phyloP scores from a whole-genome alignment of 2,329 filamentous ascomycete genomes.

The Stagonosporopsis tanaceti region DNA sequence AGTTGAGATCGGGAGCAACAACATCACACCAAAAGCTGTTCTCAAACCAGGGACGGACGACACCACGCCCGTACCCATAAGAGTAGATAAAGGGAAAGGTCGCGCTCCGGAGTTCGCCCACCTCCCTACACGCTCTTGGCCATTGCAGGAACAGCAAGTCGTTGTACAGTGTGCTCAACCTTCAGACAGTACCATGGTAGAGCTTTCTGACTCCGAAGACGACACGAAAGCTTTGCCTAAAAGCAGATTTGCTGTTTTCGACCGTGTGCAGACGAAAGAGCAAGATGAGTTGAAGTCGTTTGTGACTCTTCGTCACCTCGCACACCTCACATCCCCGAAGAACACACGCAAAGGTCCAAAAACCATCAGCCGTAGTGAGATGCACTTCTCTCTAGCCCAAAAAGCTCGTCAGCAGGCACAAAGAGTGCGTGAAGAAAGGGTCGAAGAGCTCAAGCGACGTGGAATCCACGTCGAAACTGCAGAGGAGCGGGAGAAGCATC shows the following conservation, averaged over 20 bases:
- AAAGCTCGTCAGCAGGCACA: constrained; percentile 83
- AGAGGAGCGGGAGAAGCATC: constrained; percentile 84
- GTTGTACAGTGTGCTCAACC: constrained; percentile 25
- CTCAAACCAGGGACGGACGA: constrained; percentile 9
- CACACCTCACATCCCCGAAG: constrained; percentile 72
- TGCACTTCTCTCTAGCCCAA: constrained; percentile 72
- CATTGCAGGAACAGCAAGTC: constrained; percentile 22
- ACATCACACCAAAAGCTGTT: constrained; percentile 9
- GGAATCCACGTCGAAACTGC: constrained; percentile 83
- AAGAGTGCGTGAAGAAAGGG: constrained; percentile 76
- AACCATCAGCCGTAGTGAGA: constrained; percentile 72
- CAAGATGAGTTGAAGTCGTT: constrained; percentile 70
- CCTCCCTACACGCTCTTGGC: constrained; percentile 39
- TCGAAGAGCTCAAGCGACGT: constrained; percentile 78
- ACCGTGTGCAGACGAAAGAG: constrained; percentile 70
- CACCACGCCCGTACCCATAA: constrained; percentile 27
- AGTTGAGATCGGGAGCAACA: not conserved
- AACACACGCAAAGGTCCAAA: constrained; percentile 53
- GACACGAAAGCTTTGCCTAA: constrained; percentile 65
- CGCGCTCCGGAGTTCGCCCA: constrained; percentile 58
- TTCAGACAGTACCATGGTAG: constrained; percentile 31
- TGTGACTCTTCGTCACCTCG: constrained; percentile 74
- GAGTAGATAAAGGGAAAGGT: constrained; percentile 67
- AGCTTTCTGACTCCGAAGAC: constrained; percentile 63
- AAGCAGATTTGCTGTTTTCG: constrained; percentile 65